A percentile compares a stretch with the other conserved stretches of the same genome.
Conservation (phyloP, 345 rosid genomes). For the Melaleuca alternifolia region DNA sequence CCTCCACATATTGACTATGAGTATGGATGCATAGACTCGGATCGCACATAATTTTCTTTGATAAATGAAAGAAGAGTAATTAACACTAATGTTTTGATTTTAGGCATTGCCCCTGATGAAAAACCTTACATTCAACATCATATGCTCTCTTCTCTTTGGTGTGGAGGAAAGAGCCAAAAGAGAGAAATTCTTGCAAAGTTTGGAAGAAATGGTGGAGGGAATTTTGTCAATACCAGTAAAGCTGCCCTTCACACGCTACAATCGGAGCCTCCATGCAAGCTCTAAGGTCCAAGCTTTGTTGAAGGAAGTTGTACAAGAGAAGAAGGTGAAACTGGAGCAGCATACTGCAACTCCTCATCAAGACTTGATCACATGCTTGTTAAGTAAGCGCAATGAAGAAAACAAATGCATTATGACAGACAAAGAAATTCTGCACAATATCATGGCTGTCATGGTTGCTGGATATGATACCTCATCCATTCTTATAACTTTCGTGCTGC, state of each 20-base stretch:
- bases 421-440: constrained; percentile 39
- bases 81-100: background rate
- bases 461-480: constrained; percentile 45
- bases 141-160: constrained; percentile 36
- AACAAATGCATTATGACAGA: constrained; percentile 15
- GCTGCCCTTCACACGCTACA: constrained; percentile 43
- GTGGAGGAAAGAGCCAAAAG: constrained; percentile 23
- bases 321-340: constrained; percentile 17
- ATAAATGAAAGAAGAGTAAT: background rate
- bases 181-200: constrained; percentile 10
- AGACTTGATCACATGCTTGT: constrained; percentile 40
- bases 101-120: constrained; percentile 49
- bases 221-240: constrained; percentile 38
- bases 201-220: constrained; percentile 27
- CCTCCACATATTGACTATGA: no score
- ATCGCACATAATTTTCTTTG: background rate
- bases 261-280: constrained; percentile 25
- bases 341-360: constrained; percentile 11
- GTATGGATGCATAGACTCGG: no score
- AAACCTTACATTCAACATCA: constrained; percentile 43
- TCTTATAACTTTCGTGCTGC: constrained; percentile 36
- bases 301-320: constrained; percentile 24
- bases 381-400: constrained; percentile 9
- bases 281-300: constrained; percentile 10
- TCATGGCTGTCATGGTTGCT: constrained; percentile 40